phyloP scores from a whole-genome alignment of 1,139 yeast genomes.

The Candida freyschussii region DNA sequence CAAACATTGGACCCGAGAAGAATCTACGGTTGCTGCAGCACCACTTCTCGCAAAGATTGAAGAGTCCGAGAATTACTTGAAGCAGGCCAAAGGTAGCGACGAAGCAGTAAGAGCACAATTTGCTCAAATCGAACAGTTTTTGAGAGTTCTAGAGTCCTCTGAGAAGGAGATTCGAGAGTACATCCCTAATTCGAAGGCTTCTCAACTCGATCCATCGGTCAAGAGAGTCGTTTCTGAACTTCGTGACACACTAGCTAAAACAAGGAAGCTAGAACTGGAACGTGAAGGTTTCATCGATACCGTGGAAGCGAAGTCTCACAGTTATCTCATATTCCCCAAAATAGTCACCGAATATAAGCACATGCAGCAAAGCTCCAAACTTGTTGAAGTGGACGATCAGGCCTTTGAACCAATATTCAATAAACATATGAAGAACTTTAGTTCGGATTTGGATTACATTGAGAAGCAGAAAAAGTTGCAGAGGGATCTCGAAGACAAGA shows the following conservation, averaged over 20 bases:
- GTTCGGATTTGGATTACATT: conserved; percentile 28
- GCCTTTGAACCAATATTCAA: conserved; percentile 35
- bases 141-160: conserved; percentile 43
- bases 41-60: conserved; percentile 37
- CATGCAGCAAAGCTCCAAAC: conserved; percentile 29
- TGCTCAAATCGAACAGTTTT: conserved; percentile 36
- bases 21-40: conserved; percentile 37
- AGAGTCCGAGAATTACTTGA: conserved; percentile 45
- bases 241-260: conserved; percentile 34
- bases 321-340: conserved; percentile 47
- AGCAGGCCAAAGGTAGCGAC: conserved; percentile 64
- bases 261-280: conserved; percentile 26
- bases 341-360: conserved; percentile 43
- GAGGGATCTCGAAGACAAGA: conserved; percentile 36
- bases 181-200: conserved; percentile 47
- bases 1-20: conserved; percentile 43
- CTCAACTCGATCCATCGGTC: conserved; percentile 38
- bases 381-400: conserved; percentile 20
- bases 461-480: conserved; percentile 35
- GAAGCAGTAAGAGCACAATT: conserved; percentile 41
- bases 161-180: conserved; percentile 37
- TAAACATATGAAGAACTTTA: conserved; percentile 38
- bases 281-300: conserved; percentile 39
- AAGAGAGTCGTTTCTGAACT: conserved; percentile 38
- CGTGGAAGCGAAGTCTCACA: conserved; percentile 41